phyloP scores from a whole-genome alignment of 2,329 filamentous ascomycete species.

The Daldinia sp. region DNA sequence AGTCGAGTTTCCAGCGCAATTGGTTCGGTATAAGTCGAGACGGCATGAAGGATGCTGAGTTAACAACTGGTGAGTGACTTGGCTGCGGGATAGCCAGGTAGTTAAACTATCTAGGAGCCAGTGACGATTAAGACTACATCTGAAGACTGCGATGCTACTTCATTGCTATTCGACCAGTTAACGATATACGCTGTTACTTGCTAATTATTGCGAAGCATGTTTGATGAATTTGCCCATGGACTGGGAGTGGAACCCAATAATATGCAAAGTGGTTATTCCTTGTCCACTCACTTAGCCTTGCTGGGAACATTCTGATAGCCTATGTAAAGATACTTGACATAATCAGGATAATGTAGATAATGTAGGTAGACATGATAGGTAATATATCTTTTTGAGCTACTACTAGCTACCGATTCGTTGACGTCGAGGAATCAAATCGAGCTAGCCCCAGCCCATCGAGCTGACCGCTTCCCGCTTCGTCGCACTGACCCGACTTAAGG shows the following conservation, averaged over 20 bases:
- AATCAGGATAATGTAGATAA: too few species aligned
- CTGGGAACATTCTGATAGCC: constrained; percentile 29
- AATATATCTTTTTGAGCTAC: constrained; percentile 10
- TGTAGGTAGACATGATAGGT: background rate
- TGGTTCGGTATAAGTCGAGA: constrained; percentile 34
- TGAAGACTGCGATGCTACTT: constrained; percentile 14
- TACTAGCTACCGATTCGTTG: constrained; percentile 17
- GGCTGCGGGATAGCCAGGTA: constrained; percentile 27
- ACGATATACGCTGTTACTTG: constrained; percentile 4
- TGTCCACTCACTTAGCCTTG: constrained; percentile 9
- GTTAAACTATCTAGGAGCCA: constrained; percentile 18
- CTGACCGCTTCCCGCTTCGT: constrained; percentile 39
- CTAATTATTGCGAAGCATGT: constrained; percentile 15
- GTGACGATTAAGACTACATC: constrained; percentile 14
- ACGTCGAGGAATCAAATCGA: constrained; percentile 21
- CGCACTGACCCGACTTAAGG: constrained; percentile 40
- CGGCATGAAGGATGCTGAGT: constrained; percentile 35
- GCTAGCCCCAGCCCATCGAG: constrained; percentile 19
- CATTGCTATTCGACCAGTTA: constrained; percentile 25
- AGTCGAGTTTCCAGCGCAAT: constrained; percentile 26
- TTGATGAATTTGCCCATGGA: constrained; percentile 4
- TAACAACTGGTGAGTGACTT: constrained; percentile 35
- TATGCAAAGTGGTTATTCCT: constrained; percentile 22
- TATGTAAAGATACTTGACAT: constrained; percentile 12
- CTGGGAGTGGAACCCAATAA: constrained; percentile 29